phyloP scores from a whole-genome alignment of 1,284 basidiomycete species.

The Leccinum griseonigrum region DNA sequence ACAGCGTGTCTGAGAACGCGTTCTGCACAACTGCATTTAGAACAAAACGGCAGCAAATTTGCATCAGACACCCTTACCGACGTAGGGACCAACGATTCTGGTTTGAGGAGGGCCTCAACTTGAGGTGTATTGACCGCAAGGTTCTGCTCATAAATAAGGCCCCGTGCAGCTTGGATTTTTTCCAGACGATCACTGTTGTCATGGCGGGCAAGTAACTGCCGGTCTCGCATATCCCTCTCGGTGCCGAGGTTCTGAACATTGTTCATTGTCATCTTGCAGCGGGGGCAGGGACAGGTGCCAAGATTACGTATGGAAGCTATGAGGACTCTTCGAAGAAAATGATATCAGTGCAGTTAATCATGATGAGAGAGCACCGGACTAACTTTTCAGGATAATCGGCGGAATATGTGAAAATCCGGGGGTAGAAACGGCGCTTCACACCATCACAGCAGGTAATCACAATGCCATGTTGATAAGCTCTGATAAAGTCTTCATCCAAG shows the following conservation, averaged over 20 bases:
- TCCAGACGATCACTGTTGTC: background rate
- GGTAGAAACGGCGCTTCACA: background rate
- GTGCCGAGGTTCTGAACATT: background rate
- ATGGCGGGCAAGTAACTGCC: background rate
- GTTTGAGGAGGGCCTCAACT: background rate
- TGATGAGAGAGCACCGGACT: background rate
- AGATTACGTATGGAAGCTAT: background rate
- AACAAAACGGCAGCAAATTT: background rate
- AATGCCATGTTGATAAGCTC: background rate
- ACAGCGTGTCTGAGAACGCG: background rate
- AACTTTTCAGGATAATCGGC: background rate
- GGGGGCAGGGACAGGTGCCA: background rate
- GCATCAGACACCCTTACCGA: background rate
- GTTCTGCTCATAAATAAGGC: background rate
- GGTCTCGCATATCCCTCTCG: background rate
- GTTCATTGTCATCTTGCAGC: background rate
- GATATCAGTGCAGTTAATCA: background rate
- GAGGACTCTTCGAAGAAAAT: background rate
- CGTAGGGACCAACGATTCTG: background rate
- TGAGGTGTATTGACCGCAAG: background rate
- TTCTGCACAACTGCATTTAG: background rate
- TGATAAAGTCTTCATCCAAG: background rate
- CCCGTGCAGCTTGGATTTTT: background rate
- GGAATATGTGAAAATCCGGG: background rate
- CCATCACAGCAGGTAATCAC: background rate